phyloP scores from a whole-genome alignment of 768 basidiomycete genomes.

The Leccinum aurantiacum region DNA sequence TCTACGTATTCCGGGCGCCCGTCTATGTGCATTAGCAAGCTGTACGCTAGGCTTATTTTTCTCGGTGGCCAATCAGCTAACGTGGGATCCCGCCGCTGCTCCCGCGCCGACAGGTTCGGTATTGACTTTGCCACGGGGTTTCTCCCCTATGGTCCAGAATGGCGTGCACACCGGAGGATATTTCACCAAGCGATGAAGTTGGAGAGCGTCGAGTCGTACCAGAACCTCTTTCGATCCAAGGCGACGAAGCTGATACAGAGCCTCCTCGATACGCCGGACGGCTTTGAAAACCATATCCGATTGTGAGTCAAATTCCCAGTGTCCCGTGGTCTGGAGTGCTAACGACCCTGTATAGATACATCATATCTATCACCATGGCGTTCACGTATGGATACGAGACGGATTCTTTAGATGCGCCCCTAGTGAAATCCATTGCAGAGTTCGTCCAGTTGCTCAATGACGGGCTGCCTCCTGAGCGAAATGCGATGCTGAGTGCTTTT shows the following conservation, averaged over 20 bases:
- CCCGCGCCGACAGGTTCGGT: slow-evolving; percentile 22
- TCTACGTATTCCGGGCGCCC: slow-evolving; percentile 32
- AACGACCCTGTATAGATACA: slow-evolving; percentile 21
- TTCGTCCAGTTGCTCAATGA: slow-evolving; percentile 22
- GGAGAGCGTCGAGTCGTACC: slow-evolving; percentile 22
- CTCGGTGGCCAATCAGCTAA: not conserved
- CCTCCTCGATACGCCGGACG: slow-evolving; percentile 24
- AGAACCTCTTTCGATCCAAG: slow-evolving; percentile 24
- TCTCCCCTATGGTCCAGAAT: slow-evolving; percentile 28
- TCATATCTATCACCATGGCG: slow-evolving; percentile 33
- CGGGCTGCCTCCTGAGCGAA: slow-evolving; percentile 27
- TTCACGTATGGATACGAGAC: slow-evolving; percentile 32
- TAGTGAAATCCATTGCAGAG: slow-evolving; percentile 29
- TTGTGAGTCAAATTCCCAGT: slow-evolving; percentile 11
- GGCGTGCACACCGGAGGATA: slow-evolving; percentile 30
- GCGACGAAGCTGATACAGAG: slow-evolving; percentile 17
- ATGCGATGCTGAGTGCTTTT: slow-evolving; percentile 28
- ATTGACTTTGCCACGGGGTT: slow-evolving; percentile 32
- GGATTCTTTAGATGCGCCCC: slow-evolving; percentile 26
- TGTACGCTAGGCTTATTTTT: slow-evolving; percentile 13
- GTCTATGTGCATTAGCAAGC: slow-evolving; percentile 18
- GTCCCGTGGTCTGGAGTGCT: not conserved
- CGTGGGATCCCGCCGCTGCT: not conserved
- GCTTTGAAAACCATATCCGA: slow-evolving; percentile 27
- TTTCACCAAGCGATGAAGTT: slow-evolving; percentile 29